Evolutionary conservation across 805 yeast genomes (phyloP).

Genomic region (Yarrowia phangngaensis): DNA sequence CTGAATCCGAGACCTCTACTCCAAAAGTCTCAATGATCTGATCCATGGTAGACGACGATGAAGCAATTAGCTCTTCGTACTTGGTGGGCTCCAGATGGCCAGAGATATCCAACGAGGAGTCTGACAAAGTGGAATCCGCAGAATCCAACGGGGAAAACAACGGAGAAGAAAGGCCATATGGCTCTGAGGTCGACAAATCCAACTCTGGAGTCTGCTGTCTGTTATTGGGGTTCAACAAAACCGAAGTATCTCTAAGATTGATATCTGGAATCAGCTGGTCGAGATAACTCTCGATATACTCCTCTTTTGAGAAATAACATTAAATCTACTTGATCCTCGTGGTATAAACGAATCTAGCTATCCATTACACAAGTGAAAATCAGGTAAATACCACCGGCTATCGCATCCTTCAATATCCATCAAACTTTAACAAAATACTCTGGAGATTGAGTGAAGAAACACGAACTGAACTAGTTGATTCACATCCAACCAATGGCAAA

Average conservation of each 20-base stretch:
- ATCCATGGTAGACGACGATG: constrained; percentile 34
- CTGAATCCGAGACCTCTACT: background rate
- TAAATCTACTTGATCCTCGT: too few relatives aligned
- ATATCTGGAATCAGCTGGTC: constrained; percentile 9
- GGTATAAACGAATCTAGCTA: too few relatives aligned
- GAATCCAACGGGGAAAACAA: constrained; percentile 9
- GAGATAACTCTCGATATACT: constrained; percentile 7
- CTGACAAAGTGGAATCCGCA: constrained; percentile 11
- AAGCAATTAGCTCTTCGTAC: constrained; percentile 27
- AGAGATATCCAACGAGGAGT: constrained; percentile 24
- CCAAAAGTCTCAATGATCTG: constrained; percentile 33
- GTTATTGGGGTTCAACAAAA: constrained; percentile 28
- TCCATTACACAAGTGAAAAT: too few relatives aligned
- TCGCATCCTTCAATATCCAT: too few relatives aligned
- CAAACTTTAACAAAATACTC: too few relatives aligned
- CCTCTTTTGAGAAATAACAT: constrained; percentile 24
- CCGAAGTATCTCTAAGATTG: constrained; percentile 20
- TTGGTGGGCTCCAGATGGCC: constrained; percentile 9
- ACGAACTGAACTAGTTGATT: too few relatives aligned
- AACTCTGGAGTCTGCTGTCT: background rate
- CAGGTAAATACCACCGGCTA: too few relatives aligned
- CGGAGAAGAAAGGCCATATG: constrained; percentile 5
- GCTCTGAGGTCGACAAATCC: background rate
- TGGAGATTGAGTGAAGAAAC: too few relatives aligned
- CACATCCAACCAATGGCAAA: too few relatives aligned